These are phyloP conservation scores for Suillus weaverae DNA, from an alignment of 768 basidiomycete species.

Conservation along the genomic window DNA sequence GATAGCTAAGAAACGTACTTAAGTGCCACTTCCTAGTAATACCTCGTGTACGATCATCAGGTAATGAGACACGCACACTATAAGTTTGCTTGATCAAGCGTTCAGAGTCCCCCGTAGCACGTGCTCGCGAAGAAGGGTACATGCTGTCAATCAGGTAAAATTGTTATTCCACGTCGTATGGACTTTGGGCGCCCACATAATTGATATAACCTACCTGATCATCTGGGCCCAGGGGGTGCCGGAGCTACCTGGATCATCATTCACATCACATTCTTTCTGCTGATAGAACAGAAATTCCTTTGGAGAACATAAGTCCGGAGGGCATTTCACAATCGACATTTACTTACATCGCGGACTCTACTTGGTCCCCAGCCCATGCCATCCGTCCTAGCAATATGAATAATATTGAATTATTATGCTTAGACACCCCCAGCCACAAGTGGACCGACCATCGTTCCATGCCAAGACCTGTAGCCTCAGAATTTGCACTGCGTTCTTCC, in stretches of 20 bases:
- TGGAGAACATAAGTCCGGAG: not conserved
- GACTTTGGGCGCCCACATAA: constrained; percentile 31
- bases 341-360: constrained; percentile 53
- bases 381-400: constrained; percentile 43
- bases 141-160: constrained; percentile 26
- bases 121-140: constrained; percentile 41
- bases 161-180: constrained; percentile 13
- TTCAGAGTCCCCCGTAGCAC: constrained; percentile 39
- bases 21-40: constrained; percentile 53
- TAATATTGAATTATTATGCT: constrained; percentile 6
- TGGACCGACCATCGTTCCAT: constrained; percentile 75
- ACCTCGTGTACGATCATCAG: constrained; percentile 42
- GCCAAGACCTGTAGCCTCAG: constrained; percentile 78
- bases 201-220: constrained; percentile 53
- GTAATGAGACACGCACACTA: constrained; percentile 49
- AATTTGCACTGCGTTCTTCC: constrained; percentile 84
- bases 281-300: constrained; percentile 60
- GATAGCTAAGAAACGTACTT: constrained; percentile 42
- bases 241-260: constrained; percentile 41
- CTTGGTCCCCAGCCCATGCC: constrained; percentile 87
- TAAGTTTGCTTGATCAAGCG: constrained; percentile 57
- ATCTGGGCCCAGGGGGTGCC: constrained; percentile 76
- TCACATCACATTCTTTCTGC: constrained; percentile 45
- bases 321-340: not conserved
- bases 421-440: not conserved